A percentile compares a stretch with the other conserved stretches of the same genome.
Evolutionary conservation across 139 green algal species (phyloP).

Genomic region (Closterium sp.): DNA sequence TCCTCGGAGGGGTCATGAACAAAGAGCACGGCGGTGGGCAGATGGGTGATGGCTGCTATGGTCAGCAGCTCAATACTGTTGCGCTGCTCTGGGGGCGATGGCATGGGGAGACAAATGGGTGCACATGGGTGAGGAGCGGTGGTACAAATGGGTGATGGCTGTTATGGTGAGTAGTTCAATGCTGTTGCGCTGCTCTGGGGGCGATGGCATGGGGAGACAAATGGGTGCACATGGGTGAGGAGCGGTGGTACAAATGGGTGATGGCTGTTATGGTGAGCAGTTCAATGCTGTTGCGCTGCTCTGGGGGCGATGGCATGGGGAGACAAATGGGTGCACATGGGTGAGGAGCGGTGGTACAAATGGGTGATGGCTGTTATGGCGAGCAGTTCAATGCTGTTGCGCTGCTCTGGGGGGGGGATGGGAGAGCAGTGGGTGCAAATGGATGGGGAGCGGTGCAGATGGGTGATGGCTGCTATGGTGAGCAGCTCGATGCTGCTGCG

Average conservation of each 20-base stretch:
- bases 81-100: slow-evolving; percentile 59
- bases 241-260: too few species aligned
- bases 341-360: slow-evolving; percentile 83
- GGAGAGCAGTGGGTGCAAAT: too few species aligned
- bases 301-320: too few species aligned
- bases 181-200: too few species aligned
- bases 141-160: too few species aligned
- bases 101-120: slow-evolving; percentile 72
- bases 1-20: slow-evolving; percentile 88
- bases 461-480: slow-evolving; percentile 82
- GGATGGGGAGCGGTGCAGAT: slow-evolving; percentile 60
- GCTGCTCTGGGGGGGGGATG: too few species aligned
- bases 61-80: slow-evolving; percentile 96
- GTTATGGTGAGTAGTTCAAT: too few species aligned
- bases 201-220: too few species aligned
- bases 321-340: slow-evolving; percentile 85
- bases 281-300: too few species aligned
- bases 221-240: slow-evolving; percentile 89
- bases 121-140: slow-evolving; percentile 80
- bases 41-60: slow-evolving; percentile 79
- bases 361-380: too few species aligned
- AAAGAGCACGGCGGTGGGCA: slow-evolving; percentile 85
- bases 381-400: too few species aligned
- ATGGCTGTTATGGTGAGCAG: too few species aligned
- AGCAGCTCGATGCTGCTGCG: slow-evolving; percentile 94